A percentile compares a stretch with the other conserved stretches of the same genome.
These are phyloP conservation scores for Aspergillus carlsbadensis DNA, from an alignment of 495 filamentous ascomycete genomes.

Conservation along the genomic window DNA sequence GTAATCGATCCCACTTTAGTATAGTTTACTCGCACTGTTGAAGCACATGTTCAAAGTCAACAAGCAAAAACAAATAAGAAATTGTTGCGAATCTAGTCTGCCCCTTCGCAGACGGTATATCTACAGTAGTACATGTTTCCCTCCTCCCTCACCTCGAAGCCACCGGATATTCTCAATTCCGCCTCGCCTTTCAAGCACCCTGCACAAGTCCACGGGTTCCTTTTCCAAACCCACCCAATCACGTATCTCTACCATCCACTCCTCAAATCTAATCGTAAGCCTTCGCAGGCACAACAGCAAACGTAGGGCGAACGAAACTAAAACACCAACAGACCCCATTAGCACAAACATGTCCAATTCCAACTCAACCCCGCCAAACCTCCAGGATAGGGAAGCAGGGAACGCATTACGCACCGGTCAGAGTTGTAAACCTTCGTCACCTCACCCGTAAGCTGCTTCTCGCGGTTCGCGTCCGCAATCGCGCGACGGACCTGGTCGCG, in stretches of 20 bases:
- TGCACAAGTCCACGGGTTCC: not conserved
- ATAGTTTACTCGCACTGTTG: too few species aligned
- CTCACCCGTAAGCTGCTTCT: conserved; percentile 82
- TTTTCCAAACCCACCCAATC: not conserved
- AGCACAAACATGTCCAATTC: not conserved
- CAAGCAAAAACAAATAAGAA: conserved; percentile 17
- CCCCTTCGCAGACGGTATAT: conserved; percentile 37
- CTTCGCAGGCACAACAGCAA: conserved; percentile 43
- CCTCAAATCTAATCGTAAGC: conserved; percentile 31
- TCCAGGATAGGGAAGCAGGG: not conserved
- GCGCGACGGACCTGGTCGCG: conserved; percentile 85
- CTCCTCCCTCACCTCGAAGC: not conserved
- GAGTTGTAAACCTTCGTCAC: conserved; percentile 82
- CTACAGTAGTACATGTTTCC: conserved; percentile 34
- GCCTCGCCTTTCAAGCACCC: not conserved
- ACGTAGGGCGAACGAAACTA: conserved; percentile 50
- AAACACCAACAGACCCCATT: conserved; percentile 1
- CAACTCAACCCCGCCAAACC: not conserved
- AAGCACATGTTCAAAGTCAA: not conserved
- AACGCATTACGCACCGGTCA: conserved; percentile 64
- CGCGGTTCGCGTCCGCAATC: conserved; percentile 80
- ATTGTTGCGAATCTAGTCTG: conserved; percentile 32
- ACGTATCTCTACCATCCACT: not conserved
- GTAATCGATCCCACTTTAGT: too few species aligned
- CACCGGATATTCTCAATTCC: not conserved